phyloP scores from a whole-genome alignment of 225 moss, liverwort and hornwort species.

The Lunularia cruciata region DNA sequence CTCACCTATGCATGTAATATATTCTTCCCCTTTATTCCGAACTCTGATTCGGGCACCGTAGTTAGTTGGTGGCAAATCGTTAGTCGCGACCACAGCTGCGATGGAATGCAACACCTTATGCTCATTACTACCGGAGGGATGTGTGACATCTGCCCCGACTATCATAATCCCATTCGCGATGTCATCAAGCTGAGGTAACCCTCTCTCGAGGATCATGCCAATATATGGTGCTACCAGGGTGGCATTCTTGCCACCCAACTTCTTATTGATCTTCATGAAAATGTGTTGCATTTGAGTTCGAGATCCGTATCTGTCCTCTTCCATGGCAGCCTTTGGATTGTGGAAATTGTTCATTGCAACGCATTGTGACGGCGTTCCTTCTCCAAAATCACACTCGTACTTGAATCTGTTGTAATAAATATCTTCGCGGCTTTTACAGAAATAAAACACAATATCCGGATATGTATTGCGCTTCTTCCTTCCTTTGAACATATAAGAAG shows the following conservation, averaged over 20 bases:
- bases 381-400: not conserved
- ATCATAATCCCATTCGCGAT: not conserved
- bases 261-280: not conserved
- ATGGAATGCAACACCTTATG: not conserved
- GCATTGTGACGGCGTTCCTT: conserved; percentile 27
- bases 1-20: not conserved
- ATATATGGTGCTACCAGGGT: not conserved
- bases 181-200: too few relatives aligned
- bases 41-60: not conserved
- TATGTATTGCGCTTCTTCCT: too few relatives aligned
- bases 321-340: not conserved
- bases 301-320: not conserved
- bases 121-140: conserved; percentile 9
- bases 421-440: too few relatives aligned
- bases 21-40: conserved; percentile 7
- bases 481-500: too few relatives aligned
- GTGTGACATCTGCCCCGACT: conserved; percentile 42
- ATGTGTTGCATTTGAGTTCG: not conserved
- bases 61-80: not conserved
- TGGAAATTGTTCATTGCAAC: too few relatives aligned
- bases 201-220: too few relatives aligned
- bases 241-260: conserved; percentile 16
- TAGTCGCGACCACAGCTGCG: conserved; percentile 39
- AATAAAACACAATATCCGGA: too few relatives aligned
- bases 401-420: conserved; percentile 24